Percentiles rank a stretch among this genome's conserved stretches.
Evolutionary conservation across 768 basidiomycete genomes (phyloP).

Genomic region (Suillus discolor): DNA sequence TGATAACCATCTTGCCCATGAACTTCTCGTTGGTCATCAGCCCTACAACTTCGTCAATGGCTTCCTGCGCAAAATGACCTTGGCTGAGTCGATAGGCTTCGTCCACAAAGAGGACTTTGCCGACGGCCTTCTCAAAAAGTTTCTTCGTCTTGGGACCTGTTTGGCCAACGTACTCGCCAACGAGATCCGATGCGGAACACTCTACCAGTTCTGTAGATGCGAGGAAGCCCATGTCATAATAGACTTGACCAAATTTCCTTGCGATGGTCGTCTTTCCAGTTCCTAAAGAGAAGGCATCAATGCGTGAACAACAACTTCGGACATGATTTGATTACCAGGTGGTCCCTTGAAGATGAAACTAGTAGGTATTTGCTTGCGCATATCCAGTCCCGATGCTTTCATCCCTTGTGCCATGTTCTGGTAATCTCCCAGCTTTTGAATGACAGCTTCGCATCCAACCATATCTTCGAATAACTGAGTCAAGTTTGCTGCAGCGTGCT

Average conservation of each 20-base stretch:
- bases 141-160: constrained; percentile 68
- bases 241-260: constrained; percentile 63
- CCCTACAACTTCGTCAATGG: constrained; percentile 70
- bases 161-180: constrained; percentile 71
- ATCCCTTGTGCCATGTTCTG: constrained; percentile 50
- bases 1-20: constrained; percentile 61
- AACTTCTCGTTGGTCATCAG: constrained; percentile 60
- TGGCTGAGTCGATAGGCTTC: constrained; percentile 68
- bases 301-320: neutral
- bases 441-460: constrained; percentile 58
- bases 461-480: constrained; percentile 61
- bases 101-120: constrained; percentile 70
- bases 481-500: constrained; percentile 52
- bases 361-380: constrained; percentile 57
- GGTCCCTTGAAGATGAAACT: constrained; percentile 74
- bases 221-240: constrained; percentile 63
- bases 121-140: constrained; percentile 64
- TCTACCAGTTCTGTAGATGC: constrained; percentile 55
- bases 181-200: constrained; percentile 70
- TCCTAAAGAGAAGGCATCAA: constrained; percentile 36
- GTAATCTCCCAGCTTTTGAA: constrained; percentile 50
- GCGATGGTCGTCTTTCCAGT: constrained; percentile 68
- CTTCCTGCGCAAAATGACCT: constrained; percentile 69
- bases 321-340: constrained; percentile 46
- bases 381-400: constrained; percentile 44